Base-by-base conservation (phyloP, 768 basidiomycete species). In the Daedalea quercina region DNA sequence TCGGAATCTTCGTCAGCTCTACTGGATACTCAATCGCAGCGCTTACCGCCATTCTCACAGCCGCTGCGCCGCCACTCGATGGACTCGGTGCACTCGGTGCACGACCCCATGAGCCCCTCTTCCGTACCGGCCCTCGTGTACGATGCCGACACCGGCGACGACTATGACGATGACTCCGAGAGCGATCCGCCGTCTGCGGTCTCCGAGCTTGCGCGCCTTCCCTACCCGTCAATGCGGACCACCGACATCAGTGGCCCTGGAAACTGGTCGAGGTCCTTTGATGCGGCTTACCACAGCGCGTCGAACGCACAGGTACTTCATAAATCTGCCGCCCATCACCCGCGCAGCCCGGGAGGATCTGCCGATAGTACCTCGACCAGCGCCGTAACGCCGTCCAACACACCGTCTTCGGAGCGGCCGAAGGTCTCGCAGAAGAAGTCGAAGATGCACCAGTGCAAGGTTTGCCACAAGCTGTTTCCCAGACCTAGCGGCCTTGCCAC, bases 401-500 rank as follows among this genome's bases (percentile, higher is more conserved):
- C 42, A 19, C n/a, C 28, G 40, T 42, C 34, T 8, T 42, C 45
- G 31, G 55, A 55, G 45, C 51, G 54, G 28, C 44, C 57, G 19
- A 56, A 58, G 50, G 46, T 50, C 49, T 43, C 58, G 44, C 57
- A 57, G 47, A 70, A 76, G 62, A 77, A 69, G 50, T 69, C 72
- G 2, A 78, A 79, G 58, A 77, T 77, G 76, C 77, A 78, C 58
- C 66, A 70, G 58, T 78, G 77, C 59, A 58, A 52, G 9, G 64
- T 72, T 3, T 79, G 77, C 65, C 54, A 60, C 1, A 77, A 77
- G 63, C 45, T 63, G 60, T 78, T 78, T 56, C 77, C 77, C 15
- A 68, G 77, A 2, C 77, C 78, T 3, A 78, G 77, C 47, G 78
- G 77, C 13, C 64, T 79, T 55, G 67, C 69, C 24, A 79, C 77